phyloP scores from a whole-genome alignment of 148 eudicot species.

The Silene latifolia region DNA sequence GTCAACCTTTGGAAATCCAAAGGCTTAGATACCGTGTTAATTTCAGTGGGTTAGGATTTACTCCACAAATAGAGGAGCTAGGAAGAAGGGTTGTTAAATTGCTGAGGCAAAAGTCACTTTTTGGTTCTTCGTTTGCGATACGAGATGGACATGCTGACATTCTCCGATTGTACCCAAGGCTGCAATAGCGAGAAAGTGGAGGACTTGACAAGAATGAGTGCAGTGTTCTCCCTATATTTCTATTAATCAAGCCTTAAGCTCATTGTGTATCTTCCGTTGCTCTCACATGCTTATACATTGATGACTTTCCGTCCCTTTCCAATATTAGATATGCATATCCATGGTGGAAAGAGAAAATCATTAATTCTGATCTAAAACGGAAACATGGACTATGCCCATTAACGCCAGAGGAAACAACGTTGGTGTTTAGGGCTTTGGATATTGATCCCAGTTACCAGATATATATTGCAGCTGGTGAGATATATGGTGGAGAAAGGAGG shows the following conservation, averaged over 20 bases:
- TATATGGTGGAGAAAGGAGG: conserved; percentile 83
- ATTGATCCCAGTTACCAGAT: conserved; percentile 73
- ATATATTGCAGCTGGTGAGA: conserved; percentile 96
- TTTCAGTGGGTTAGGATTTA: conserved; percentile 64
- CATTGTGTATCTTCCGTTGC: background rate
- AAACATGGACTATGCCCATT: conserved; percentile 89
- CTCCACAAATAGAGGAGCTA: conserved; percentile 83
- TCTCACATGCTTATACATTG: background rate
- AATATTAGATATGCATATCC: conserved; percentile 82
- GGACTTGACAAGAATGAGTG: conserved; percentile 84
- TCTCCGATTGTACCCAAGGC: conserved; percentile 91
- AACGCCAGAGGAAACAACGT: conserved; percentile 92
- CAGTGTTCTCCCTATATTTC: background rate
- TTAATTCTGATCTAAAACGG: conserved; percentile 77
- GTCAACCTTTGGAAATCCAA: conserved; percentile 67
- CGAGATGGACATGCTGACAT: conserved; percentile 96
- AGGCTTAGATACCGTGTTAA: conserved; percentile 84
- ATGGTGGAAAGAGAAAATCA: conserved; percentile 97
- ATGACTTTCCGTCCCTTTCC: conserved; percentile 11
- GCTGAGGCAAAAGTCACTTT: conserved; percentile 70
- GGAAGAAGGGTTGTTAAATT: conserved; percentile 67
- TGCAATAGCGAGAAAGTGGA: conserved; percentile 77
- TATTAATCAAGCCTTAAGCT: background rate
- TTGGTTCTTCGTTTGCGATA: conserved; percentile 90
- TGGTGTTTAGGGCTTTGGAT: conserved; percentile 67